Evolutionary conservation across 441 rosid genomes (phyloP), one percentile per base, ranked within the genome.

Genomic region (Brassica balearica): DNA sequence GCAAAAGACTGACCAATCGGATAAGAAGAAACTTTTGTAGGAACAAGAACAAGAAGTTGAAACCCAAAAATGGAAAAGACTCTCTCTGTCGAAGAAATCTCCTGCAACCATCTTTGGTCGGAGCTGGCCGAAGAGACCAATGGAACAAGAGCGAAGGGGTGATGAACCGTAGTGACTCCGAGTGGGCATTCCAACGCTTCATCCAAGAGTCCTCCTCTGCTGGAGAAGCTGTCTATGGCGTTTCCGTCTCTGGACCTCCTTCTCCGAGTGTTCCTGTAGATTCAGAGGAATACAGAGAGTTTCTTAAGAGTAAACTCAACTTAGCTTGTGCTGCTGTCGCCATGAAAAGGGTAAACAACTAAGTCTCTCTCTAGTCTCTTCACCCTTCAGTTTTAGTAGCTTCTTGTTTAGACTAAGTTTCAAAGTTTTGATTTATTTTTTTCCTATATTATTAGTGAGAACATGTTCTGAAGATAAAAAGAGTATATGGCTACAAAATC

Each of bases 321-420:
- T 61, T 88, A 58, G 95, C 95, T 75, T 90, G 95, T 77, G 92
- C 95, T 69, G 95, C 92, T 78, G 92, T 90, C 69, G 95, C 95
- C 64, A 73, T 85, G 85, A 83, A 87, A 48, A 80, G 90, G 82
- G 92, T 88, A 80, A 43, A 2, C 32, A 51, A 43, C 41, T 36
- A 0, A 12, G 17, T 70, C 74, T 51, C 56, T 67, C 71, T 46
- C 51, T 43, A 38, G 46, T 38, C 27, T 32, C 36, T 32, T 32
- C 36, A 32, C 36, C 36, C 36, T 32, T 32, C 36, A 32, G 36
- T 32, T 32, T 32, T 32, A 34, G 41, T 34, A 34, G 41, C 41
- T 34, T 34, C 41, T 34, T 34, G 41, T 34, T 34, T 34, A 7
- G 41, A 34, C 8, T 7, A 29, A 29, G 34, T 34, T 7, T 34